A percentile compares a stretch with the other conserved stretches of the same genome.
These are phyloP conservation scores for Ustilago shanxiensis DNA, from an alignment of 1,284 basidiomycete genomes.

Conservation along the genomic window DNA sequence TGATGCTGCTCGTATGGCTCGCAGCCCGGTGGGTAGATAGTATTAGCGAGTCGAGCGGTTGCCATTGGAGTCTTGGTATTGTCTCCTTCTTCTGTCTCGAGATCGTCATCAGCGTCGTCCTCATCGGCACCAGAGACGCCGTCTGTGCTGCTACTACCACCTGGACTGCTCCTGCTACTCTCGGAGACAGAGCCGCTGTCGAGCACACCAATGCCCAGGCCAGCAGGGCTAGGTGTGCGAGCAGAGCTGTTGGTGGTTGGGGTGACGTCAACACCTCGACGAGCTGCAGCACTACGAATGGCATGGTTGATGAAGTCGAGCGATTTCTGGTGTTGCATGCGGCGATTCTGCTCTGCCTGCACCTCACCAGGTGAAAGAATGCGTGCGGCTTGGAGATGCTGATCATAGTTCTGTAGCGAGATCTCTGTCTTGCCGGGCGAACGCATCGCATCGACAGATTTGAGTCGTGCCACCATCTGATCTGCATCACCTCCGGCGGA, in stretches of 20 bases:
- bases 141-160: constrained; percentile 32
- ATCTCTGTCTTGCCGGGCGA: constrained; percentile 57
- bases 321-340: constrained; percentile 67
- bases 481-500: constrained; percentile 17
- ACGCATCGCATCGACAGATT: constrained; percentile 60
- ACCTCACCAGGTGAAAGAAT: constrained; percentile 31
- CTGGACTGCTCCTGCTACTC: constrained; percentile 20
- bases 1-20: constrained; percentile 44
- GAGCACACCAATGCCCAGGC: constrained; percentile 60
- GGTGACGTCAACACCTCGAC: constrained; percentile 46
- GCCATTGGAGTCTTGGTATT: constrained; percentile 37
- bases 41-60: neutral
- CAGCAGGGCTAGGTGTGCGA: constrained; percentile 44
- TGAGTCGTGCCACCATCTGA: constrained; percentile 59
- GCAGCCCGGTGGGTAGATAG: constrained; percentile 31
- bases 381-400: constrained; percentile 28
- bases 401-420: constrained; percentile 42
- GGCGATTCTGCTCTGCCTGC: constrained; percentile 23
- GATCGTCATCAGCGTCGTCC: constrained; percentile 24
- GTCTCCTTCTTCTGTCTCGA: constrained; percentile 23
- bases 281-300: constrained; percentile 68
- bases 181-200: constrained; percentile 21
- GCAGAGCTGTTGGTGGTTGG: constrained; percentile 21
- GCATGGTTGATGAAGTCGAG: constrained; percentile 70
- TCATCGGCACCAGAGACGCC: constrained; percentile 26